Conservation (phyloP, 2,329 filamentous ascomycete species). For the Colletotrichum ledebouriae region DNA sequence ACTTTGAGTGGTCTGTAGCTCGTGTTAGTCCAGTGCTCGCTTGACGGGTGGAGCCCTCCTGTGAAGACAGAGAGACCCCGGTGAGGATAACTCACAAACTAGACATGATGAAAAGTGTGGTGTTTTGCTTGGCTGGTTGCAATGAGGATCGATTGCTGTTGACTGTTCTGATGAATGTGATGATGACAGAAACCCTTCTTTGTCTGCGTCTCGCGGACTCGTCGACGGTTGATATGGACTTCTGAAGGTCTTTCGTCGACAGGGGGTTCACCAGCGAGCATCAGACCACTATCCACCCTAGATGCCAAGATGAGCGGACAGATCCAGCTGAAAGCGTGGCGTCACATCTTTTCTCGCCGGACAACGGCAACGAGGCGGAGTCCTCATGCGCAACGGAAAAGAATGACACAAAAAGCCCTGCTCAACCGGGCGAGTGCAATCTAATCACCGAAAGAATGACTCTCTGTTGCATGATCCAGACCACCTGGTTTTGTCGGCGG, state of each 20-base stretch:
- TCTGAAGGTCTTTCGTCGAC: constrained; percentile 11
- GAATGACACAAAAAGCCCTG: constrained; percentile 1
- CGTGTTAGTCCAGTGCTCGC: constrained; percentile 14
- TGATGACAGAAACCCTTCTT: neutral
- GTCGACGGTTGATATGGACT: constrained; percentile 30
- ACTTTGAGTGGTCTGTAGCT: constrained; percentile 57
- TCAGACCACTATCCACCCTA: constrained; percentile 30
- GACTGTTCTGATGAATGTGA: constrained; percentile 9
- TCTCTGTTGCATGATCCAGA: constrained; percentile 6
- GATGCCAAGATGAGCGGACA: constrained; percentile 25
- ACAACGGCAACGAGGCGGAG: constrained; percentile 22
- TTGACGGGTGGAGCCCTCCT: neutral
- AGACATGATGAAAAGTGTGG: constrained; percentile 15
- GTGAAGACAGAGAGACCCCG: neutral
- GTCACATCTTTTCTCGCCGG: constrained; percentile 9
- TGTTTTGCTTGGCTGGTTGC: neutral
- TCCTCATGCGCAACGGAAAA: constrained; percentile 8
- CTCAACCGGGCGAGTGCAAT: neutral
- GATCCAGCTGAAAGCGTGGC: constrained; percentile 24
- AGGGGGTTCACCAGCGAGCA: neutral
- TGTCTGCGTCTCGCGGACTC: neutral
- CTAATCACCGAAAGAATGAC: neutral
- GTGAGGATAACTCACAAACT: constrained; percentile 25
- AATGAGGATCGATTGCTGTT: neutral
- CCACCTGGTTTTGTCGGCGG: constrained; percentile 14